phyloP scores from a whole-genome alignment of 163 green algal species.

The Chloromonas sp. region DNA sequence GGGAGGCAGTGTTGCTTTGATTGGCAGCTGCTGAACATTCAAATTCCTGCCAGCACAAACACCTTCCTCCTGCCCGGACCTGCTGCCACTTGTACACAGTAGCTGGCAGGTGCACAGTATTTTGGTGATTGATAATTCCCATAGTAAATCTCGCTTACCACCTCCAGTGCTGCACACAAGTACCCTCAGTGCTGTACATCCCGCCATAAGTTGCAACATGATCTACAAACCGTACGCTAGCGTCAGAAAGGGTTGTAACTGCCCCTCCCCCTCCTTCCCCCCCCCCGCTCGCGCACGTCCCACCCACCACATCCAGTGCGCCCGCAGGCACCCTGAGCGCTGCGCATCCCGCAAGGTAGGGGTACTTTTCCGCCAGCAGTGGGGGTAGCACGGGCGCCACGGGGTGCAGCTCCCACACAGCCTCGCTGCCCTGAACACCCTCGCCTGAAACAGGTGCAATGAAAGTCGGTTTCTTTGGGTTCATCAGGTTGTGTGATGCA shows the following conservation, averaged over 20 bases:
- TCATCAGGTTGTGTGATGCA: no score
- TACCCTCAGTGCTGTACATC: no score
- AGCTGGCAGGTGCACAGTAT: not conserved
- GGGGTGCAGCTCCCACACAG: constrained; percentile 17
- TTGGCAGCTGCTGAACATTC: no score
- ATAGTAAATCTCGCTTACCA: not conserved
- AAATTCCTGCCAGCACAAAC: no score
- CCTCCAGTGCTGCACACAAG: no score
- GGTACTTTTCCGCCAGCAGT: constrained; percentile 38
- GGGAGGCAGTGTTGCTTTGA: not conserved
- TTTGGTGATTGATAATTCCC: not conserved
- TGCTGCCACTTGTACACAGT: no score
- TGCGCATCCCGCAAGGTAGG: constrained; percentile 57
- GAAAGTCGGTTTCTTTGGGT: not conserved
- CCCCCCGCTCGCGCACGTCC: constrained; percentile 6
- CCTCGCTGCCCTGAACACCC: constrained; percentile 32
- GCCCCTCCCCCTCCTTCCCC: constrained; percentile 6
- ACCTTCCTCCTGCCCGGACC: no score
- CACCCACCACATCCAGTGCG: constrained; percentile 16
- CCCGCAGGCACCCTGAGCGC: constrained; percentile 35
- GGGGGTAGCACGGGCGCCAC: constrained; percentile 9
- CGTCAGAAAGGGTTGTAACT: constrained; percentile 6
- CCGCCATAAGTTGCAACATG: no score
- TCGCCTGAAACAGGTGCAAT: constrained; percentile 3
- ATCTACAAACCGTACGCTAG: not conserved